Base-by-base conservation (phyloP, 352 stramenopile species). In the Phytophthora boehmeriae region DNA sequence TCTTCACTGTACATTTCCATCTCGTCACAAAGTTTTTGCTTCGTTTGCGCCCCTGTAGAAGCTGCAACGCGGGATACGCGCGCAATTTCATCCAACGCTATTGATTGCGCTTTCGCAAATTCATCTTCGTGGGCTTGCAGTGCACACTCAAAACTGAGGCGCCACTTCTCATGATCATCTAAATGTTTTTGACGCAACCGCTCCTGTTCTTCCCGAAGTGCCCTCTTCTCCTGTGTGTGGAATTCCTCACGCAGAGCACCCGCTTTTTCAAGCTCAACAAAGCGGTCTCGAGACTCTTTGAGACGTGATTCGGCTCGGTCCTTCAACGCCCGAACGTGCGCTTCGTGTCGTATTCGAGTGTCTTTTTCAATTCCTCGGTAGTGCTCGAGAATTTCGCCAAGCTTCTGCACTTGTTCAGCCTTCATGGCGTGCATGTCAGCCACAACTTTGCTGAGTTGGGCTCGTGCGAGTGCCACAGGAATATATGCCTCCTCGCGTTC, bases 401-500 rank as follows among this genome's bases (percentile, higher is more conserved):
- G 56, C 23, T 78, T 77, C 39, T 71, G 50, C 1, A 77, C 58
- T 28, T 93, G 84, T 10, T 90, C 73, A 23, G 78, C 68, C 61
- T 95, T 90, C 73, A 93, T 86, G 36, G 62, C 42, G 62, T 89
- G 83, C 82, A 95, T 93, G 36, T 93, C 86, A 4, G 75, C 50
- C 22, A 95, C 86, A 4, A 92, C 86, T n/a, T 78, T 78, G 6
- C 67, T 59, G 5, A 95, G 44, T 44, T 94, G 83, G 4, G 64
- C 49, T 13, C 73, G 71, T 10, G 86, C 86, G 0, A 95, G 63
- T 1, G 77, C 63, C 42, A 92, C 86, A 4, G 86, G 86, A 32
- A 95, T 93, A 58, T 93, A 95, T 11, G 66, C 58, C 59, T 86
- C 76, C 32, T 90, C 77, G 8, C 71, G 51, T 55, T 77, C 73